Percentiles rank a stretch among this genome's conserved stretches.
These are phyloP conservation scores for Rhinocladiella similis DNA, from an alignment of 2,329 filamentous ascomycete genomes.

Conservation along the genomic window DNA sequence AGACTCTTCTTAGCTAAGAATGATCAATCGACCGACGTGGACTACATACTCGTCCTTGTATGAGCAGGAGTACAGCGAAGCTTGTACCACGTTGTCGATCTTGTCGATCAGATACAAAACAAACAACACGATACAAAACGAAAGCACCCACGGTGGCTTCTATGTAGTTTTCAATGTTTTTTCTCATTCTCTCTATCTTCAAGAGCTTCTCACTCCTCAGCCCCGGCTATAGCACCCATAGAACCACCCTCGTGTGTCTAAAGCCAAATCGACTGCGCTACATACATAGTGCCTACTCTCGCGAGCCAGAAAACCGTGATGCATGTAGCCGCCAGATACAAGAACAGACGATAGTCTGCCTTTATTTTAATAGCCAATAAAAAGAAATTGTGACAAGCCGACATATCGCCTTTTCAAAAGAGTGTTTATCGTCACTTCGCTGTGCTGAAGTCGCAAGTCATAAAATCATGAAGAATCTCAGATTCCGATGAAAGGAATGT, in stretches of 20 bases:
- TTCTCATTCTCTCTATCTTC: not conserved
- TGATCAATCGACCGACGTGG: too few species aligned
- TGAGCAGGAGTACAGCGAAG: too few species aligned
- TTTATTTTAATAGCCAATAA: not conserved
- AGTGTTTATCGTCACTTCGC: conserved; percentile 6
- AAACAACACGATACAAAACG: too few species aligned
- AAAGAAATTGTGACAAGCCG: not conserved
- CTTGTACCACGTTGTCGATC: too few species aligned
- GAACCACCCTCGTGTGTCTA: conserved; percentile 64
- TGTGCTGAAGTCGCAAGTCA: conserved; percentile 15
- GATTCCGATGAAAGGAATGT: conserved; percentile 2
- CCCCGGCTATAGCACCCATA: not conserved
- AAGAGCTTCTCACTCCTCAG: not conserved
- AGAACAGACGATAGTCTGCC: not conserved
- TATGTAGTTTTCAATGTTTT: not conserved
- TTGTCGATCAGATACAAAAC: too few species aligned
- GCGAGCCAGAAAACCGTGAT: not conserved
- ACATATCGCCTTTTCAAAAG: not conserved
- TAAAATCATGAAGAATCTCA: not conserved
- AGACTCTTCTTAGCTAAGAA: too few species aligned
- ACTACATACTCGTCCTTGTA: too few species aligned
- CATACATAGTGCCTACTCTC: conserved; percentile 6
- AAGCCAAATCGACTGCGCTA: conserved; percentile 49
- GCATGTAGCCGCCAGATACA: conserved; percentile 7
- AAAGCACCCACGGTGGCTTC: too few species aligned